Evolutionary conservation across 352 stramenopile genomes (phyloP).

Genomic region (Blastocystis sp.): DNA sequence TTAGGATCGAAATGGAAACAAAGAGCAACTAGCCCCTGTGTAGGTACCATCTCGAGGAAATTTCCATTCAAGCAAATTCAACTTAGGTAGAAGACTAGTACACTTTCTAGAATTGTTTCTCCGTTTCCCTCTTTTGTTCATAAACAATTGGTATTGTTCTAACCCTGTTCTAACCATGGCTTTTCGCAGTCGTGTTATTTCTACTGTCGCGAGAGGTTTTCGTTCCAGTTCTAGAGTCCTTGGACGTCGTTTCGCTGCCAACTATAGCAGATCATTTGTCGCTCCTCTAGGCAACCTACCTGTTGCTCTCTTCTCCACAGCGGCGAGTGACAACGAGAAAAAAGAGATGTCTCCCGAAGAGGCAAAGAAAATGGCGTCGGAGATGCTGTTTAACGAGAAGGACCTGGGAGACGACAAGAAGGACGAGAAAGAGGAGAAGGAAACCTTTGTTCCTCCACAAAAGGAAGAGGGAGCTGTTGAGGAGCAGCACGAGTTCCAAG

Average conservation of each 20-base stretch:
- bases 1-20: no score
- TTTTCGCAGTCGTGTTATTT: conserved; percentile 36
- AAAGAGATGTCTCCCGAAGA: conserved; percentile 56
- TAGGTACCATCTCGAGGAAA: no score
- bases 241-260: neutral
- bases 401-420: conserved; percentile 26
- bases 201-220: conserved; percentile 20
- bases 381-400: conserved; percentile 62
- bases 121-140: conserved; percentile 37
- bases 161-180: neutral
- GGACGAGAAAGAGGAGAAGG: conserved; percentile 18
- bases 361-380: conserved; percentile 55
- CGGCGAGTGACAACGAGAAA: neutral
- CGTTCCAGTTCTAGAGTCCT: neutral
- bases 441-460: conserved; percentile 39
- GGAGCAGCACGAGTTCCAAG: conserved; percentile 83
- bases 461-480: conserved; percentile 56
- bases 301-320: conserved; percentile 44
- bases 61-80: no score
- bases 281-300: conserved; percentile 10
- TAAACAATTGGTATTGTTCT: neutral
- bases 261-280: neutral
- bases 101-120: neutral
- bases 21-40: no score
- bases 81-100: no score